Percentiles rank a stretch among this genome's conserved stretches.
Evolutionary conservation across 2,329 filamentous ascomycete genomes (phyloP).

Genomic region (Colletotrichum magnum): DNA sequence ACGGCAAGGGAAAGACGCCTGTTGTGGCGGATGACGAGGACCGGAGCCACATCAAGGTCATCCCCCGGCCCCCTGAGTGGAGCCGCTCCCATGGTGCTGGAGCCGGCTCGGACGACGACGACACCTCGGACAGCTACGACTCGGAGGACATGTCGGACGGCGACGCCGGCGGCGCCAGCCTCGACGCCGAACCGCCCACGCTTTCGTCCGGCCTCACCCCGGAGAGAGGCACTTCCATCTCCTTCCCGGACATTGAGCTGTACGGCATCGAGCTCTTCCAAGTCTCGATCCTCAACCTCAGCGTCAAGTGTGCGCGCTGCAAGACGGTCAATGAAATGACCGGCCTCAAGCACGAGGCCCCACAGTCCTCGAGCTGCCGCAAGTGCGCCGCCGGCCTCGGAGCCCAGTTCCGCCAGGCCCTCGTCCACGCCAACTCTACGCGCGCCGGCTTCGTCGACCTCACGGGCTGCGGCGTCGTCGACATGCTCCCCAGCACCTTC

Average conservation of each 20-base stretch:
- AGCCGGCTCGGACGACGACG: conserved; percentile 61
- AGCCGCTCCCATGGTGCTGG: conserved; percentile 57
- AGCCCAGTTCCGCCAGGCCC: conserved; percentile 73
- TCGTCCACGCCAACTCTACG: conserved; percentile 81
- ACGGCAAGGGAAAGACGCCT: conserved; percentile 44
- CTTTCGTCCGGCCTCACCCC: conserved; percentile 54
- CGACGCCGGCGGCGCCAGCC: conserved; percentile 58
- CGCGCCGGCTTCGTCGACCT: conserved; percentile 85
- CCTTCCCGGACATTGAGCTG: conserved; percentile 83
- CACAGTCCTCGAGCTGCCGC: conserved; percentile 68
- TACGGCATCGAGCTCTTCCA: conserved; percentile 84
- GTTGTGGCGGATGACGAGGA: conserved; percentile 54
- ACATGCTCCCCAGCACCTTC: conserved; percentile 85
- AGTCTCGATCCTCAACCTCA: conserved; percentile 75
- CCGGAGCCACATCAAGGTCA: conserved; percentile 77
- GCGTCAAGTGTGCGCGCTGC: conserved; percentile 84
- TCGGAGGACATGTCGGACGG: conserved; percentile 63
- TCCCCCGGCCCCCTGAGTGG: conserved; percentile 87
- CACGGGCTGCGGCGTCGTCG: conserved; percentile 79
- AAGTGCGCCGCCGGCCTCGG: conserved; percentile 70
- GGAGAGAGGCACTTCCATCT: conserved; percentile 82
- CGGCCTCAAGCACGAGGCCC: conserved; percentile 70
- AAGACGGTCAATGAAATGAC: conserved; percentile 80
- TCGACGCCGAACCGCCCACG: conserved; percentile 51
- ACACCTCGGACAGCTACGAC: conserved; percentile 56